Percentiles rank a stretch among this genome's conserved stretches.
phyloP scores from a whole-genome alignment of 2,329 filamentous ascomycete genomes.

The Microdochium nivale region DNA sequence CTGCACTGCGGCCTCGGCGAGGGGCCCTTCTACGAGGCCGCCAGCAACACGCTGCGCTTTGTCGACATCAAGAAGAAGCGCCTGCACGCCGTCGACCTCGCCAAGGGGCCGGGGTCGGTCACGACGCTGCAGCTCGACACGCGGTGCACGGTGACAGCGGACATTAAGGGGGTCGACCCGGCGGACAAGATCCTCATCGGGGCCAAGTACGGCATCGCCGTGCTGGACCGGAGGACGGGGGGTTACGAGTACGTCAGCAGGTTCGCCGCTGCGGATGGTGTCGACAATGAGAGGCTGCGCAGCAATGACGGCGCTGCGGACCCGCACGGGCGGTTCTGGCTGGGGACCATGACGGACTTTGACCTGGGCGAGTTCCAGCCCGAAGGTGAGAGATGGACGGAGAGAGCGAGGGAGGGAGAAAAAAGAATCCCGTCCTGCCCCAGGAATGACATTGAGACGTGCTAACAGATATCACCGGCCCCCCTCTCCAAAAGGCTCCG shows the following conservation, averaged over 20 bases:
- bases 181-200: conserved; percentile 63
- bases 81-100: conserved; percentile 62
- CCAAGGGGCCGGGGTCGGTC: conserved; percentile 52
- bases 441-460: background rate
- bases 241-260: conserved; percentile 43
- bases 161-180: conserved; percentile 60
- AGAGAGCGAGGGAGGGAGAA: too few relatives aligned
- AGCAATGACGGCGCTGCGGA: conserved; percentile 82
- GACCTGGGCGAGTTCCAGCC: conserved; percentile 46
- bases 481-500: too few relatives aligned
- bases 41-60: conserved; percentile 60
- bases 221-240: conserved; percentile 57
- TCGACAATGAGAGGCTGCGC: conserved; percentile 44
- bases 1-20: conserved; percentile 62
- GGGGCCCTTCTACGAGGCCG: conserved; percentile 64
- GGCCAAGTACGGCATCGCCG: conserved; percentile 74
- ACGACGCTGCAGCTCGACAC: conserved; percentile 50
- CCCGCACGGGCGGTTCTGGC: conserved; percentile 72
- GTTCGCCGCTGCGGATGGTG: conserved; percentile 27
- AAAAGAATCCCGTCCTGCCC: too few relatives aligned
- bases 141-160: conserved; percentile 60
- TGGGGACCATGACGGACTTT: conserved; percentile 78
- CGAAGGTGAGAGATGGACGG: conserved; percentile 50
- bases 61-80: conserved; percentile 76
- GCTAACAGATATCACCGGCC: background rate